A percentile compares a stretch with the other conserved stretches of the same genome.
Evolutionary conservation across 2,329 filamentous ascomycete species (phyloP).

Genomic region (Ophiostoma ips): DNA sequence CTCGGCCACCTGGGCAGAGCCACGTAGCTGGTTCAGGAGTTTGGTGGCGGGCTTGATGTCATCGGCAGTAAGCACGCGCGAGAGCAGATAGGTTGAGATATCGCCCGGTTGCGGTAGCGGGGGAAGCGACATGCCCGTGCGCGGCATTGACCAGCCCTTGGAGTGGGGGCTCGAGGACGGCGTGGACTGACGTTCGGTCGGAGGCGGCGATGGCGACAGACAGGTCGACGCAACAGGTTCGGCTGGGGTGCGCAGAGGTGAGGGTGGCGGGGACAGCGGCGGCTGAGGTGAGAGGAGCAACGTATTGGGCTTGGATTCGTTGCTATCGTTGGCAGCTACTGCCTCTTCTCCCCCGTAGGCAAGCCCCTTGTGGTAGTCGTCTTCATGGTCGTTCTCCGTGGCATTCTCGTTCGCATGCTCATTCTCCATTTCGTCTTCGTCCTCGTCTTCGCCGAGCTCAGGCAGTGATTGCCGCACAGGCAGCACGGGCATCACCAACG

Average conservation of each 20-base stretch:
- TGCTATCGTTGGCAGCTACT: constrained; percentile 14
- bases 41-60: constrained; percentile 88
- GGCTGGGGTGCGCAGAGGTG: constrained; percentile 6
- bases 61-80: constrained; percentile 84
- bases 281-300: constrained; percentile 7
- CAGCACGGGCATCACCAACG: constrained; percentile 68
- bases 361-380: constrained; percentile 17
- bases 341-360: constrained; percentile 20
- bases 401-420: constrained; percentile 41
- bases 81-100: constrained; percentile 74
- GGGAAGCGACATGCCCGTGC: constrained; percentile 76
- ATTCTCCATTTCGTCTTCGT: constrained; percentile 34
- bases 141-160: constrained; percentile 79
- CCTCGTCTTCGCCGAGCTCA: constrained; percentile 36
- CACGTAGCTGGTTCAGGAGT: constrained; percentile 70
- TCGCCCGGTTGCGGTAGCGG: constrained; percentile 68
- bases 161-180: constrained; percentile 24
- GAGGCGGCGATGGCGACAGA: constrained; percentile 11
- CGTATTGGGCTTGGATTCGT: background rate
- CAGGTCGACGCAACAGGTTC: background rate
- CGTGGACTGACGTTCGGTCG: constrained; percentile 10
- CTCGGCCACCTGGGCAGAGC: constrained; percentile 63
- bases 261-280: constrained; percentile 11
- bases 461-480: constrained; percentile 75
- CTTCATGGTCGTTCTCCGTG: constrained; percentile 38